Evolutionary conservation across 306 rosid genomes (phyloP), one percentile per base, ranked within the genome.

Genomic region (Carpinus viminea): DNA sequence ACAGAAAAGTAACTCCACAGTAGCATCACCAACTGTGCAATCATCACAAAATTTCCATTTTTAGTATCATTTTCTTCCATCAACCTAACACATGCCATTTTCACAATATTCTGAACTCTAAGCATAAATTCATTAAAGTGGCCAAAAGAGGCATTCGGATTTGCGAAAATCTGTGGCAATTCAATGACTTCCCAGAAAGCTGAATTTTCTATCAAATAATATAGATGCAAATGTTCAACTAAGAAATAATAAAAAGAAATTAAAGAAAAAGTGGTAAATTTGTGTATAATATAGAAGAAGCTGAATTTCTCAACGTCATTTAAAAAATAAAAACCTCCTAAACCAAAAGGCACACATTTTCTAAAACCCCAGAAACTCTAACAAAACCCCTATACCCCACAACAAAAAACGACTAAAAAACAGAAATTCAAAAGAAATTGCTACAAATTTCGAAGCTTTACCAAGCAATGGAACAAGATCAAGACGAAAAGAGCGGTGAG

Each of bases 1-100:
- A 89, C 97, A 52, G 98, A 89, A 74, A 96, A 96, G 73, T 96
- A 96, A 89, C 99, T 96, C 99, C 99, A 96, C 52, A 96, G 75
- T 61, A 96, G 89, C 99, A 96, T 93, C 88, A 82, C 88, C 87
- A 96, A 80, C 99, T 96, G 95, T 86, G 87, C 24, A 81, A 78
- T 73, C 59, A 56, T 62, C 76, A 77, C 50, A 73, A 80, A 76
- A 68, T 24, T 66, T 47, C 79, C 75, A 77, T 72, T 78, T 38
- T 64, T 28, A 74, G 75, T 26, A 57, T 60, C 59, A 81, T 17
- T 55, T 79, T 34, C 70, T 66, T 74, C 46, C 18, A 73, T 46
- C 13, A 34, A 57, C 77, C 50, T 62, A 48, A 74, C 77, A 57
- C 6, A 78, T 52, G 59, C 46, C 61, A 53, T 15, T 16, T 2